Evolutionary conservation across 805 yeast genomes (phyloP).

Genomic region (Candida dajiaensis): DNA sequence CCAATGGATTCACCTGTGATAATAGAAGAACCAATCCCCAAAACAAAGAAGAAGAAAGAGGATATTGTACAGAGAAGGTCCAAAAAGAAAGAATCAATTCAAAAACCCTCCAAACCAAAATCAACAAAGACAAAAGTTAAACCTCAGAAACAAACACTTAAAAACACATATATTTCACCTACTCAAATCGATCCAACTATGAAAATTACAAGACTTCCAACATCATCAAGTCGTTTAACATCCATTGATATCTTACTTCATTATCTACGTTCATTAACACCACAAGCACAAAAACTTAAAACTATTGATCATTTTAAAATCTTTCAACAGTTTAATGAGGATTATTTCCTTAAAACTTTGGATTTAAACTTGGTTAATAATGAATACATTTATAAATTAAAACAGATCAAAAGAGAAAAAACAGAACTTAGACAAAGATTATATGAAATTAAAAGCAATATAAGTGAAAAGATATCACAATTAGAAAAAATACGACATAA

Average conservation of each 20-base stretch:
- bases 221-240: conserved; percentile 16
- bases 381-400: conserved; percentile 25
- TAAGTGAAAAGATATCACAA: conserved; percentile 18
- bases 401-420: conserved; percentile 25
- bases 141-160: conserved; percentile 54
- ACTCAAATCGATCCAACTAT: conserved; percentile 3
- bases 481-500: conserved; percentile 22
- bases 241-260: conserved; percentile 16
- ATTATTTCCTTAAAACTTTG: conserved; percentile 27
- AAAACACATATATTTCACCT: conserved; percentile 59
- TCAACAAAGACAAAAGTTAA: not conserved
- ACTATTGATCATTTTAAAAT: conserved; percentile 4
- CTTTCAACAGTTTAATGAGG: conserved; percentile 20
- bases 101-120: not conserved
- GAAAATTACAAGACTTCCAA: conserved; percentile 22
- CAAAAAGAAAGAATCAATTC: not conserved
- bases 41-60: not conserved
- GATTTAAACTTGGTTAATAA: conserved; percentile 33
- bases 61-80: no score
- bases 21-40: not conserved
- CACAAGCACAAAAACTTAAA: not conserved
- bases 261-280: conserved; percentile 5
- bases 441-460: conserved; percentile 24
- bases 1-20: not conserved
- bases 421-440: conserved; percentile 25